Base-by-base conservation (phyloP, 495 filamentous ascomycete species). In the Pseudoneurospora amorphoporcata region DNA sequence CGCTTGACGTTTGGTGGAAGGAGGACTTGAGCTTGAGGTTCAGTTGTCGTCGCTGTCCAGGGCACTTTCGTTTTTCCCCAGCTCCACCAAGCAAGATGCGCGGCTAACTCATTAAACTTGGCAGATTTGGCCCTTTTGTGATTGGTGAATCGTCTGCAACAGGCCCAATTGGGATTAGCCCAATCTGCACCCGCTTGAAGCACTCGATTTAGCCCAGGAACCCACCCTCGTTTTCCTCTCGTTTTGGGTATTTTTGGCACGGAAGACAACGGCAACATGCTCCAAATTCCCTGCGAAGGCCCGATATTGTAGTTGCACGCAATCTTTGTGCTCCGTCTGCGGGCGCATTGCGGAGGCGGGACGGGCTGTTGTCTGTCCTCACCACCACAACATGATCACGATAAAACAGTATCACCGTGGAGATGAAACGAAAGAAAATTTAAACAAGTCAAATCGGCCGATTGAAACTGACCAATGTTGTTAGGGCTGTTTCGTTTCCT, bases 31-130 rank as follows among this genome's bases (percentile, higher is more conserved):
- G 19, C 53, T 4, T 65, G 29, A 65, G 19, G 47, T 23, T 23
- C 23, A 23, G 23, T 58, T 1, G 14, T 47, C 12, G 45, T 35
- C 23, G 53, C 5, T 2, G 12, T 61, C 47, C 47, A 16, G 3
- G 23, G 23, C 23, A 23, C 23, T 61, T 61, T 61, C 29, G 12
- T 16, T 8, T 16, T 17, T 2, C 53, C 53, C 53, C 23, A 65
- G 29, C 53, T 65, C 53, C 53, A 61, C 53, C 23, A 8, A 61
- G 53, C 29, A 35, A 35, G 53, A 35, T 77, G 76, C 77, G 79
- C 77, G 79, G 76, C 79, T 78, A 80, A 71, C 69, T 70, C 71
- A 77, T 76, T 73, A 73, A 72, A 71, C 74, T 75, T 76, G 76
- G 74, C 69, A 37, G 2, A 17, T 61, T 71, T 73, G 68, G 10